Conservation (phyloP, 1,139 yeast species). For the Protomyces inouyei region DNA sequence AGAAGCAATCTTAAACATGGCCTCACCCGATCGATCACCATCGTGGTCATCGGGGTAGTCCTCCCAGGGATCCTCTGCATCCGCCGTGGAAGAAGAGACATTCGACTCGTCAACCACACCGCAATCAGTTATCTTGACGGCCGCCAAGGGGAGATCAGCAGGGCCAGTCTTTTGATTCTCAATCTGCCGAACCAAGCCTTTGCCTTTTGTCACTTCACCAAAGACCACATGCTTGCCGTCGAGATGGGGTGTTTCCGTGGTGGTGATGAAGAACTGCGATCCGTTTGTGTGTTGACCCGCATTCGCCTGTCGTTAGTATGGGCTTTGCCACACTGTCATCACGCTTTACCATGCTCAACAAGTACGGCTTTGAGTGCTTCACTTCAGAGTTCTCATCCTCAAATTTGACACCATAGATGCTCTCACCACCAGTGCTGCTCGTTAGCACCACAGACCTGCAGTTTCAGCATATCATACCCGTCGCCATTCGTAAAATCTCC, state of each 20-base stretch:
- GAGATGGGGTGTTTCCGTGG: constrained; percentile 59
- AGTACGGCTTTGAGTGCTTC: constrained; percentile 71
- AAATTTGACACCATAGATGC: constrained; percentile 94
- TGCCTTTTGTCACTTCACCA: constrained; percentile 82
- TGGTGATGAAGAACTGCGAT: constrained; percentile 87
- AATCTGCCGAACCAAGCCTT: constrained; percentile 68
- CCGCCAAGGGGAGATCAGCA: constrained; percentile 58
- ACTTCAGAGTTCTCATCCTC: constrained; percentile 83
- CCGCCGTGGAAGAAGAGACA: constrained; percentile 37
- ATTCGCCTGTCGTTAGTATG: constrained; percentile 48
- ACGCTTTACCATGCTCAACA: constrained; percentile 57
- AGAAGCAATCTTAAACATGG: constrained; percentile 61
- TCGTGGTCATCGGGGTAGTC: constrained; percentile 71
- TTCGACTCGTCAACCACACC: constrained; percentile 62
- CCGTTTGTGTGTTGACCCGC: constrained; percentile 95
- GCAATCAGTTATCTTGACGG: constrained; percentile 66
- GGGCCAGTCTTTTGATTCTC: constrained; percentile 45
- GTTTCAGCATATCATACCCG: constrained; percentile 65
- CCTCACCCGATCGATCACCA: constrained; percentile 48
- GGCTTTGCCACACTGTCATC: neutral
- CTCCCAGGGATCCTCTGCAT: constrained; percentile 80
- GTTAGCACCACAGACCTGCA: neutral
- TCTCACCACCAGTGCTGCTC: constrained; percentile 80
- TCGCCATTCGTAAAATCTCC: constrained; percentile 89
- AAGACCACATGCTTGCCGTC: constrained; percentile 96